phyloP scores from a whole-genome alignment of 805 yeast species.

The Cyberlindnera suaveolens region DNA sequence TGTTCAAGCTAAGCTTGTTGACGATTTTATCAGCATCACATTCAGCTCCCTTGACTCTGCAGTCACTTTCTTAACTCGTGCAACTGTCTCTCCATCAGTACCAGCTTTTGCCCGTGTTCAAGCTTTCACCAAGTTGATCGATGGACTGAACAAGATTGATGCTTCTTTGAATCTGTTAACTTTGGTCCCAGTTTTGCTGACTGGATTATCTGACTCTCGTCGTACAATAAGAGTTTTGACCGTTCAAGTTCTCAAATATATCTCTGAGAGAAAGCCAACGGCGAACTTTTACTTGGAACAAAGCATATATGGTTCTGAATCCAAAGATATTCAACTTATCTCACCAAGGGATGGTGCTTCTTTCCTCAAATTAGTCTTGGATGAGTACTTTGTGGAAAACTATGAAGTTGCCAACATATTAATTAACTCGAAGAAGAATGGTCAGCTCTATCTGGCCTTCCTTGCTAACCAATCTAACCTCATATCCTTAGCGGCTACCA shows the following conservation, averaged over 20 bases:
- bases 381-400: constrained; percentile 45
- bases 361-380: constrained; percentile 35
- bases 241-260: constrained; percentile 30
- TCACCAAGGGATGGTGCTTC: constrained; percentile 57
- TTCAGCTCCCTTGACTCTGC: constrained; percentile 37
- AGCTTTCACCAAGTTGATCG: constrained; percentile 38
- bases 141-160: constrained; percentile 27
- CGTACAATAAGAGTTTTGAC: constrained; percentile 44
- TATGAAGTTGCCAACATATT: constrained; percentile 36
- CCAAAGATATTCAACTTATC: constrained; percentile 46
- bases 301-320: constrained; percentile 50
- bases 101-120: constrained; percentile 53
- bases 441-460: constrained; percentile 53
- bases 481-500: constrained; percentile 48
- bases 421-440: constrained; percentile 46
- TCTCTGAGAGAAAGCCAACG: constrained; percentile 30
- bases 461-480: constrained; percentile 61
- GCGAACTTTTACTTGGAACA: constrained; percentile 42
- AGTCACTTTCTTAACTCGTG: constrained; percentile 54
- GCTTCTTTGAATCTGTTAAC: constrained; percentile 41
- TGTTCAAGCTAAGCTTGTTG: constrained; percentile 23
- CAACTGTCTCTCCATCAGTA: constrained; percentile 47
- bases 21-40: constrained; percentile 25
- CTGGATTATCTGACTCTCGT: constrained; percentile 46
- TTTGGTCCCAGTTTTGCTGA: constrained; percentile 50